Evolutionary conservation across 2,329 filamentous ascomycete species (phyloP).

Genomic region (Cercospora sp.): DNA sequence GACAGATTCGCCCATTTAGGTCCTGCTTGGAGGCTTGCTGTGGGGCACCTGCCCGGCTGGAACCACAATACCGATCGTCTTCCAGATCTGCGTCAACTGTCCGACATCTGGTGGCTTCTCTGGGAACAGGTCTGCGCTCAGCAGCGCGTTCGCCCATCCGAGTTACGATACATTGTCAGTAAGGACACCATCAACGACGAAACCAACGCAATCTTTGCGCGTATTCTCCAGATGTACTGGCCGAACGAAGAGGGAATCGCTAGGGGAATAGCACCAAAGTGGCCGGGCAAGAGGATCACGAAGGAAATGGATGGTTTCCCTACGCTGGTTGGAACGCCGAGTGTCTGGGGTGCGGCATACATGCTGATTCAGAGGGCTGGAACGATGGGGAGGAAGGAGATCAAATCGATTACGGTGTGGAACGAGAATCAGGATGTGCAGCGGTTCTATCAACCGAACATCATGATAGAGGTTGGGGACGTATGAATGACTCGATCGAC

Average conservation of each 20-base stretch:
- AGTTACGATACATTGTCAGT: conserved; percentile 14
- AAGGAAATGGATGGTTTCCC: conserved; percentile 13
- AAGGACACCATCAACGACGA: conserved; percentile 16
- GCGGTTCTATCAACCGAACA: conserved; percentile 14
- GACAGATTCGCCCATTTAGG: neutral
- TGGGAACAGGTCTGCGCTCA: conserved; percentile 19
- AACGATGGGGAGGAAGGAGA: conserved; percentile 15
- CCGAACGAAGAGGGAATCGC: neutral
- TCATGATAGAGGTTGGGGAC: conserved; percentile 24
- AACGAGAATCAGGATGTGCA: neutral
- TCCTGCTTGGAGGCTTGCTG: neutral
- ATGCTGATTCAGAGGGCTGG: conserved; percentile 19
- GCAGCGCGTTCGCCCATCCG: neutral
- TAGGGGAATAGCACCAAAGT: conserved; percentile 13
- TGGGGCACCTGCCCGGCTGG: neutral
- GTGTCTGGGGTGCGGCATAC: conserved; percentile 17
- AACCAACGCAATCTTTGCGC: conserved; percentile 16
- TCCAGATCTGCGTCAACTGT: conserved; percentile 17
- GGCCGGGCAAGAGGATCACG: conserved; percentile 13
- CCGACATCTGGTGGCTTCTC: conserved; percentile 21
- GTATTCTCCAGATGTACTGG: conserved; percentile 11
- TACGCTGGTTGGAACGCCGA: conserved; percentile 18
- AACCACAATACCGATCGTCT: neutral
- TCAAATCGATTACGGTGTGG: conserved; percentile 21
- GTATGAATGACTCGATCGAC: neutral